Base-by-base conservation (phyloP, 768 basidiomycete species). In the Mycena latifolia region DNA sequence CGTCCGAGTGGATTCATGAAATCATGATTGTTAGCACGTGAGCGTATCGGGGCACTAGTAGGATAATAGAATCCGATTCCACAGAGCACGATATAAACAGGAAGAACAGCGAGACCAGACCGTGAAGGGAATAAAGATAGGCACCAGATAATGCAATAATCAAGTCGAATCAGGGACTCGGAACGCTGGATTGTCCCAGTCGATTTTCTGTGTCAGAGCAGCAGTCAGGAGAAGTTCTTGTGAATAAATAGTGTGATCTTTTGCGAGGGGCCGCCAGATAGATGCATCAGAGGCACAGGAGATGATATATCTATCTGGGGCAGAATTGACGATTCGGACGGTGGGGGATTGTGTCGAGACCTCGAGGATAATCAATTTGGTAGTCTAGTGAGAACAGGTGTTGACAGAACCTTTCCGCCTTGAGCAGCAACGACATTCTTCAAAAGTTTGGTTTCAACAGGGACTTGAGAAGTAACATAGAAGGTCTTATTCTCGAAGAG, bases 401-500 rank as follows among this genome's bases (percentile, higher is more conserved):
- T n/a, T 3, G 41, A 14, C 76, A 82, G 24, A 52, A 94, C 92
- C 78, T 88, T 84, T 0, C 93, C 95, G 5, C 94, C 93, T 67
- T 86, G 85, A 0, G 90, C 87, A 8, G 79, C 77, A 6, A 95
- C 82, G 7, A 96, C 88, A 51, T 86, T 88, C 79, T 87, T 90
- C 59, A 96, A 77, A 37, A 93, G 73, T 69, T 87, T 87, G 46
- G 76, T 72, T 52, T 90, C 88, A 2, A 90, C 80, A 0, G 81
- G 73, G 0, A 94, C 88, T 65, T 85, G 88, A 0, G 85, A 82
- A 0, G 93, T 95, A 54, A 94, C 77, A 69, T 94, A 95, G 77
- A 96, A 94, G 0, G 82, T 86, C 76, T 85, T 86, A 20, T 86
- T 86, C 3, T 82, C 79, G 63, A 96, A 88, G 0, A 95, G 74